Evolutionary conservation across 441 rosid species (phyloP).

Genomic region (Adansonia gregorii): DNA sequence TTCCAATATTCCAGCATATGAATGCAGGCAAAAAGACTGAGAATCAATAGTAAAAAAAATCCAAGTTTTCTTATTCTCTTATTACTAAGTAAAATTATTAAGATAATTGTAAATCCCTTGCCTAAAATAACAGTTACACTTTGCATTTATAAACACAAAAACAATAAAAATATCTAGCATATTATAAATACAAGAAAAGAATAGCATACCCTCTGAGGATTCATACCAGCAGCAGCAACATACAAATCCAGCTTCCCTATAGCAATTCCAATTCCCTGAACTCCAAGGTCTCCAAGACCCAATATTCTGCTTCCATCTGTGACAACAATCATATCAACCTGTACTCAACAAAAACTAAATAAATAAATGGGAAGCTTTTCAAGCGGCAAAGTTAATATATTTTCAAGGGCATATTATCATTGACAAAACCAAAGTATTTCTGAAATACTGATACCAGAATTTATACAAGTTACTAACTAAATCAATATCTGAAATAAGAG

Average conservation of each 20-base stretch:
- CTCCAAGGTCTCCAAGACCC: slow-evolving; percentile 99
- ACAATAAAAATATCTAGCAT: slow-evolving; percentile 9
- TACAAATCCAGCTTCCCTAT: slow-evolving; percentile 97
- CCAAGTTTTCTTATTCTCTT: background rate
- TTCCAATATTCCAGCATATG: background rate
- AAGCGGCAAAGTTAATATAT: background rate
- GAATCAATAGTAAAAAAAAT: background rate
- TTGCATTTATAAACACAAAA: slow-evolving; percentile 9
- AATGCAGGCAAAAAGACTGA: slow-evolving; percentile 5
- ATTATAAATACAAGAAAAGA: slow-evolving; percentile 8
- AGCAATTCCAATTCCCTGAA: slow-evolving; percentile 96
- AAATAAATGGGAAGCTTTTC: slow-evolving; percentile 12
- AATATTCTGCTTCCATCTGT: slow-evolving; percentile 99
- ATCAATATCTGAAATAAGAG: background rate
- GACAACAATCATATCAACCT: slow-evolving; percentile 99
- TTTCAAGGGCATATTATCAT: background rate
- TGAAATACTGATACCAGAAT: slow-evolving; percentile 15
- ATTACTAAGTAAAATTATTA: slow-evolving; percentile 1
- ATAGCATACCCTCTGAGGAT: slow-evolving; percentile 88
- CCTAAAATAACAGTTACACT: background rate
- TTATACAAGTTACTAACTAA: slow-evolving; percentile 7
- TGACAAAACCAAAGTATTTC: slow-evolving; percentile 14
- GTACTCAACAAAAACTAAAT: slow-evolving; percentile 28
- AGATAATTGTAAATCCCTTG: slow-evolving; percentile 4
- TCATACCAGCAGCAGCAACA: slow-evolving; percentile 99